phyloP scores from a whole-genome alignment of 2,329 filamentous ascomycete genomes.

The Talaromyces sp. region DNA sequence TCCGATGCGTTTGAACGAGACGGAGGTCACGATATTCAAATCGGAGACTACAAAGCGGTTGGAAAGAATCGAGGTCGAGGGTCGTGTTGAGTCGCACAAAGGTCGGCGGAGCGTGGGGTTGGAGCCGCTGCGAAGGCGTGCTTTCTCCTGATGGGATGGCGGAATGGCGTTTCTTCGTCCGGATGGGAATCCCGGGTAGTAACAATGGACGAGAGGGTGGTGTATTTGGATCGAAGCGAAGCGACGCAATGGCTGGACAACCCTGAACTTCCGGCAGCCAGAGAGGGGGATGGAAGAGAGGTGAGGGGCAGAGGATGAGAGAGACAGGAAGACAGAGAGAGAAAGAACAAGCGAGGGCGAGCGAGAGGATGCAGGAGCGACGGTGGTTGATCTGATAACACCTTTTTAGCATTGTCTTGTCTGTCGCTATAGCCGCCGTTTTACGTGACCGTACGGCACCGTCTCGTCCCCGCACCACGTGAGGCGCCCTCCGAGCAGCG shows the following conservation, averaged over 20 bases:
- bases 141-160: background rate
- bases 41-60: background rate
- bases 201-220: background rate
- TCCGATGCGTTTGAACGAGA: background rate
- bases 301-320: background rate
- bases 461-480: constrained; percentile 11
- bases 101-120: background rate
- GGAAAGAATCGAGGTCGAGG: background rate
- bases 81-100: background rate
- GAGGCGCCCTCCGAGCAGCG: background rate
- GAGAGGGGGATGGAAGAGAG: background rate
- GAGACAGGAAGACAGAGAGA: background rate
- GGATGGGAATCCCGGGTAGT: background rate
- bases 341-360: too few species aligned
- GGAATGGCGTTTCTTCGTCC: background rate
- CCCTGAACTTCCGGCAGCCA: background rate
- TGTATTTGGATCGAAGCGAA: background rate
- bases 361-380: background rate
- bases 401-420: background rate
- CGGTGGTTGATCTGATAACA: background rate
- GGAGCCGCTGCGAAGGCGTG: background rate
- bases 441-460: background rate
- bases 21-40: background rate
- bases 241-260: background rate
- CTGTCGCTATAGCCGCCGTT: background rate